Percentiles rank a stretch among this genome's conserved stretches.
Evolutionary conservation across 352 stramenopile genomes (phyloP).

Genomic region (Pythium phragmiticola): DNA sequence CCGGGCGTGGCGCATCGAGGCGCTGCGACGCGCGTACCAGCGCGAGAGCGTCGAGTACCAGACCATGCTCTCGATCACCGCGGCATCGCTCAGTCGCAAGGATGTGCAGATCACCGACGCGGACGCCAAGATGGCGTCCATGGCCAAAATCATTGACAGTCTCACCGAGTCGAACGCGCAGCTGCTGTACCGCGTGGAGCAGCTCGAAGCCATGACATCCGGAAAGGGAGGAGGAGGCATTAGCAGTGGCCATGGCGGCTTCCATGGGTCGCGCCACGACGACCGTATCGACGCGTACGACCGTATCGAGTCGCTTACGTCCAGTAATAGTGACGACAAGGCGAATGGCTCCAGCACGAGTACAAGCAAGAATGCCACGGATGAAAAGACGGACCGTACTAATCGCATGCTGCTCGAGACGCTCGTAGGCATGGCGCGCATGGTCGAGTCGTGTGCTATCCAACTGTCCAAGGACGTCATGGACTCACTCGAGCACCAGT

Average conservation of each 20-base stretch:
- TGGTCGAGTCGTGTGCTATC: constrained; percentile 83
- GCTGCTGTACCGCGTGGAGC: constrained; percentile 56
- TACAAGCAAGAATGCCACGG: constrained; percentile 26
- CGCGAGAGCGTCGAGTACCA: constrained; percentile 78
- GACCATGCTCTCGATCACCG: constrained; percentile 77
- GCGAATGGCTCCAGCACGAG: background rate
- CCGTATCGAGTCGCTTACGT: constrained; percentile 27
- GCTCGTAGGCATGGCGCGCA: constrained; percentile 81
- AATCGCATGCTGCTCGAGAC: constrained; percentile 82
- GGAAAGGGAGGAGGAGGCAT: constrained; percentile 18
- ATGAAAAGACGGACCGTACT: constrained; percentile 58
- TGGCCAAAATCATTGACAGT: constrained; percentile 77
- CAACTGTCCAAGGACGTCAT: constrained; percentile 82
- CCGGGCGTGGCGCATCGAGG: constrained; percentile 70
- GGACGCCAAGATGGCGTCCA: constrained; percentile 64
- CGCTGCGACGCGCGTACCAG: constrained; percentile 65
- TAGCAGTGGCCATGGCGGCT: background rate
- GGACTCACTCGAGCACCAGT: constrained; percentile 76
- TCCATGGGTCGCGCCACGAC: background rate
- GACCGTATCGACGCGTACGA: constrained; percentile 3
- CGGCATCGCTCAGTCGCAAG: constrained; percentile 71
- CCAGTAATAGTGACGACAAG: constrained; percentile 7
- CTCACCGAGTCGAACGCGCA: constrained; percentile 76
- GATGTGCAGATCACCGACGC: constrained; percentile 65
- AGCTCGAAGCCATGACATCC: constrained; percentile 54